These are phyloP conservation scores for Nevesoporus exiguus DNA, from an alignment of 768 basidiomycete genomes.

Conservation along the genomic window DNA sequence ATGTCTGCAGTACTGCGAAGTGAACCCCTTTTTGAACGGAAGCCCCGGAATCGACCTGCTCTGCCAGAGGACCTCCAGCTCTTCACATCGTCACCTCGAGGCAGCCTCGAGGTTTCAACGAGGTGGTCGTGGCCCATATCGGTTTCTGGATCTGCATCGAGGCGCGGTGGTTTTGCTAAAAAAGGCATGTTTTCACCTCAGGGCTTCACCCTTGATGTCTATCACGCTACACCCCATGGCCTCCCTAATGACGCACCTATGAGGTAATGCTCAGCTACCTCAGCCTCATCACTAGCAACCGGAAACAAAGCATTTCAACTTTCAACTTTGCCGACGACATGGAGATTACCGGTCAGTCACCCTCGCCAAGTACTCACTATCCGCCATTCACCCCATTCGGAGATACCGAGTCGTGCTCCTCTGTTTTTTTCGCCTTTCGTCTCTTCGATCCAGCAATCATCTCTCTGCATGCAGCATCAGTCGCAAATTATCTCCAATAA, in stretches of 20 bases:
- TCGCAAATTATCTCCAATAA: neutral
- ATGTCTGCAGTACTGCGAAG: slow-evolving; percentile 6
- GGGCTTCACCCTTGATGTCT: neutral
- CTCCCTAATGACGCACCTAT: slow-evolving; percentile 4
- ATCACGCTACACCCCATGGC: slow-evolving; percentile 8
- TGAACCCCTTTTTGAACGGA: slow-evolving; percentile 30
- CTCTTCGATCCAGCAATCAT: slow-evolving; percentile 77
- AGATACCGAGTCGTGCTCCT: neutral
- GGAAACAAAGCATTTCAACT: slow-evolving; percentile 5
- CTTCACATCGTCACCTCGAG: slow-evolving; percentile 41
- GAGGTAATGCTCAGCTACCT: slow-evolving; percentile 3
- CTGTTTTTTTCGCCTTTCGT: slow-evolving; percentile 43
- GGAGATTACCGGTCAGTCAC: neutral
- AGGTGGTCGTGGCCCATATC: slow-evolving; percentile 25
- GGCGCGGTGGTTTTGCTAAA: slow-evolving; percentile 2
- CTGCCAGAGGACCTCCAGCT: slow-evolving; percentile 24
- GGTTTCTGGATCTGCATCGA: slow-evolving; percentile 27
- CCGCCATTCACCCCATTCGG: neutral
- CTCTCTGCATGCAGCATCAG: slow-evolving; percentile 45
- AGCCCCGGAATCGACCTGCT: slow-evolving; percentile 18
- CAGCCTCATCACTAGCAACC: slow-evolving; percentile 2
- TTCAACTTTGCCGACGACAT: slow-evolving; percentile 12
- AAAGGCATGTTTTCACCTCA: slow-evolving; percentile 13
- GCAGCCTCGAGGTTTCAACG: slow-evolving; percentile 33
- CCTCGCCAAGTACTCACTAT: neutral